These are phyloP conservation scores for Gnomoniopsis smithogilvyi DNA, from an alignment of 2,329 filamentous ascomycete genomes.

Conservation along the genomic window DNA sequence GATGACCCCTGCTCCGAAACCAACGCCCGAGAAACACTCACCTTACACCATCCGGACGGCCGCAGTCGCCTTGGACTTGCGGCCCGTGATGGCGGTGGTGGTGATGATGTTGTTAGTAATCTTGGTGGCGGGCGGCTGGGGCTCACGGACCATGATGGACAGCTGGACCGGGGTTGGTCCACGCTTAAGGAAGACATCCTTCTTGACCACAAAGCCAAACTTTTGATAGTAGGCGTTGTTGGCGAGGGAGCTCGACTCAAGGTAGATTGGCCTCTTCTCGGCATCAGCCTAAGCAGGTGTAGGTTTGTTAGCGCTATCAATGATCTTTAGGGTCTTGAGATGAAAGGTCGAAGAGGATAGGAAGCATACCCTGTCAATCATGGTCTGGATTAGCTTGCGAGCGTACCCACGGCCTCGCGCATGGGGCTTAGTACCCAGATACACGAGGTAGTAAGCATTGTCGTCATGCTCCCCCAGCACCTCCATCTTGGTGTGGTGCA, in stretches of 20 bases:
- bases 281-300: slow-evolving; percentile 54
- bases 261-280: slow-evolving; percentile 67
- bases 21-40: slow-evolving; percentile 10
- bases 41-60: slow-evolving; percentile 23
- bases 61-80: slow-evolving; percentile 32
- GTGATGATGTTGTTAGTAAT: slow-evolving; percentile 24
- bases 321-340: neutral
- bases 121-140: slow-evolving; percentile 35
- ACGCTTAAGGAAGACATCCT: slow-evolving; percentile 60
- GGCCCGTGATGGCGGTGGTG: slow-evolving; percentile 28
- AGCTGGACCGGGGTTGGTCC: slow-evolving; percentile 58
- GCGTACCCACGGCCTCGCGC: slow-evolving; percentile 72
- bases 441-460: slow-evolving; percentile 78
- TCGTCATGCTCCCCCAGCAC: slow-evolving; percentile 65
- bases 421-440: slow-evolving; percentile 71
- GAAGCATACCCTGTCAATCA: slow-evolving; percentile 55
- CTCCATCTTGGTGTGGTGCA: slow-evolving; percentile 68
- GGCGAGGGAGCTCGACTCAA: slow-evolving; percentile 69
- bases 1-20: neutral
- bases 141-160: slow-evolving; percentile 81
- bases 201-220: slow-evolving; percentile 67
- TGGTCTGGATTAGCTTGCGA: slow-evolving; percentile 66
- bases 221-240: slow-evolving; percentile 73
- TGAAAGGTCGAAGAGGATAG: neutral
- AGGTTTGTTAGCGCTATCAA: neutral